Evolutionary conservation across 768 basidiomycete species (phyloP), one percentile per base, ranked within the genome.

Genomic region (Tylopilus balloui): DNA sequence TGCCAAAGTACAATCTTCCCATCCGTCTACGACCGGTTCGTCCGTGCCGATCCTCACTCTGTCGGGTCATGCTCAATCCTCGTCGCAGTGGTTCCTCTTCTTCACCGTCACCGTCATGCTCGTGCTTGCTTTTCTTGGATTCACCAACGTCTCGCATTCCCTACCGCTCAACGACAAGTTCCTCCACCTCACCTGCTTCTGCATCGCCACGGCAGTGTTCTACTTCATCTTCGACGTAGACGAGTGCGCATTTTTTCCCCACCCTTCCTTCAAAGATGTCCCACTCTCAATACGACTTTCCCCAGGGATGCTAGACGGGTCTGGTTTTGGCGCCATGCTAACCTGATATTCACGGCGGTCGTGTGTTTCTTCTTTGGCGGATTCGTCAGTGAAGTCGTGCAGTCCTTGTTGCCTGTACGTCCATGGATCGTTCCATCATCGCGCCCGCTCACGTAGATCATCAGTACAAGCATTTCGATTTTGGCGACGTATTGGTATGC

Each of bases 201-300:
- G 73, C 46, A 53, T 87, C 21, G 87, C 88, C 2, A 92, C 88
- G 0, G 82, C 70, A 3, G 79, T 91, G 6, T 92, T 92, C 66
- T 92, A 90, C 68, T 92, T 91, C 60, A 88, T 92, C 40, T 77
- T 89, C 28, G 90, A 92, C 58, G 83, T 90, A 9, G 90, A 92
- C 51, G 90, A 92, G 89, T 92, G 57, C 64, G 86, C 70, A 24
- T 35, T 40, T 13, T 35, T 40, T 13, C 4, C 9, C 24, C 20
- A 28, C 53, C 7, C 37, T 21, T 31, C 13, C 12, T 12, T 25
- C 25, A 7, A 12, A 23, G 17, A 31, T 7, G 14, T n/a, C 8
- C 20, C 9, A 12, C 39, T 28, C 51, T 51, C 27, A 40, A 29
- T 19, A 7, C 23, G 27, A 46, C n/a, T 10, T 28, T 35, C 6